phyloP scores from a whole-genome alignment of 2,329 filamentous ascomycete genomes.

The Colletotrichum endophyticum region DNA sequence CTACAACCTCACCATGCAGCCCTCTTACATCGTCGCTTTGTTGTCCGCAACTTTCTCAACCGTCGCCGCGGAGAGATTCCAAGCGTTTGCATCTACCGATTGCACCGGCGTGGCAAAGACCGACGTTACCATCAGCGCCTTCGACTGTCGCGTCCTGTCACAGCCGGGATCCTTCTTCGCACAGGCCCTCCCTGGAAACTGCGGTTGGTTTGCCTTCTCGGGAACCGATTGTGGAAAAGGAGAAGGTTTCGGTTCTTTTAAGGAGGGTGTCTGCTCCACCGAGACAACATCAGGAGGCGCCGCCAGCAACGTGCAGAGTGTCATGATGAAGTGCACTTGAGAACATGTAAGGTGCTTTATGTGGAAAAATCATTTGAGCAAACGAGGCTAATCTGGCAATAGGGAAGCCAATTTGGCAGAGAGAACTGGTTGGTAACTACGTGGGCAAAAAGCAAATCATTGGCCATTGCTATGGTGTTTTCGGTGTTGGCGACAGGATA shows the following conservation, averaged over 20 bases:
- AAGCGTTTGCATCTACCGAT: background rate
- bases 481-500: background rate
- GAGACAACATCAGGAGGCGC: background rate
- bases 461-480: rapidly evolving
- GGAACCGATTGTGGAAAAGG: background rate
- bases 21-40: background rate
- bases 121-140: conserved; percentile 26
- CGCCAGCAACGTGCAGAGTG: background rate
- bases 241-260: background rate
- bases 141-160: conserved; percentile 20
- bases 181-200: background rate
- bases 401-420: background rate
- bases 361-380: background rate
- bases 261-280: background rate
- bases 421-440: background rate
- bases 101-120: background rate
- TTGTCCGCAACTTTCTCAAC: background rate
- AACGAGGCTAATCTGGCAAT: background rate
- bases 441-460: background rate
- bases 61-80: background rate
- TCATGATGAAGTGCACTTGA: background rate
- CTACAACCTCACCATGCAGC: background rate
- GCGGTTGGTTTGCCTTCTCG: background rate
- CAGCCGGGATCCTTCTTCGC: background rate
- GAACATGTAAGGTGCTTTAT: background rate